These are phyloP conservation scores for Nematodospora valgi DNA, from an alignment of 805 yeast genomes.

Conservation along the genomic window DNA sequence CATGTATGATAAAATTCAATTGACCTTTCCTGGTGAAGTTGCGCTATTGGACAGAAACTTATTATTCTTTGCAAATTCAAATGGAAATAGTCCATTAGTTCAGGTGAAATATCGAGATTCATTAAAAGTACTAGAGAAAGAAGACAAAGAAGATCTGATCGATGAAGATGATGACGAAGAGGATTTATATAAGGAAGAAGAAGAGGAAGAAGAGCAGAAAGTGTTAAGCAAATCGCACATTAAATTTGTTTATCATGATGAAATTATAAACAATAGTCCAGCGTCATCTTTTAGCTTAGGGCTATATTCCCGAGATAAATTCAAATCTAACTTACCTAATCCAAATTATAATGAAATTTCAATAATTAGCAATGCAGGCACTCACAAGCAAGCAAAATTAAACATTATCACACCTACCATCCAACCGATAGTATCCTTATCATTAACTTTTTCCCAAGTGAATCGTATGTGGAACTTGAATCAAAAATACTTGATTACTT, in stretches of 20 bases:
- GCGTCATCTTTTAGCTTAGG: constrained; percentile 67
- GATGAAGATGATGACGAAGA: constrained; percentile 47
- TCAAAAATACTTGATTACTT: constrained; percentile 64
- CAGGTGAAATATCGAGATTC: constrained; percentile 31
- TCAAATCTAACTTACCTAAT: constrained; percentile 59
- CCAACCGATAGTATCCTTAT: constrained; percentile 63
- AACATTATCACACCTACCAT: constrained; percentile 65
- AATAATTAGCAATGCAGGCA: constrained; percentile 68
- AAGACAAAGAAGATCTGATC: constrained; percentile 12
- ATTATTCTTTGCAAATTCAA: constrained; percentile 17
- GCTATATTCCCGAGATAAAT: constrained; percentile 49
- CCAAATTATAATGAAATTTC: constrained; percentile 67
- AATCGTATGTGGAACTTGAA: constrained; percentile 72
- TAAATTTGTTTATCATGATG: constrained; percentile 48
- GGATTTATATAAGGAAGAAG: constrained; percentile 34
- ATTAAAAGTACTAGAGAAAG: constrained; percentile 4
- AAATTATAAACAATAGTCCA: constrained; percentile 68
- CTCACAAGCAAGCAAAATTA: constrained; percentile 50
- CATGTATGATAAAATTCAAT: constrained; percentile 27
- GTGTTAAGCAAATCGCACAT: constrained; percentile 15
- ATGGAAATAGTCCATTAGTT: constrained; percentile 53
- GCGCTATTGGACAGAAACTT: constrained; percentile 40
- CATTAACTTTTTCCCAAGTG: constrained; percentile 68
- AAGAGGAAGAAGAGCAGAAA: constrained; percentile 22
- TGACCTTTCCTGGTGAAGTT: constrained; percentile 39